Conservation (phyloP, 1,139 yeast genomes). For the Magnusiomyces sp. region DNA sequence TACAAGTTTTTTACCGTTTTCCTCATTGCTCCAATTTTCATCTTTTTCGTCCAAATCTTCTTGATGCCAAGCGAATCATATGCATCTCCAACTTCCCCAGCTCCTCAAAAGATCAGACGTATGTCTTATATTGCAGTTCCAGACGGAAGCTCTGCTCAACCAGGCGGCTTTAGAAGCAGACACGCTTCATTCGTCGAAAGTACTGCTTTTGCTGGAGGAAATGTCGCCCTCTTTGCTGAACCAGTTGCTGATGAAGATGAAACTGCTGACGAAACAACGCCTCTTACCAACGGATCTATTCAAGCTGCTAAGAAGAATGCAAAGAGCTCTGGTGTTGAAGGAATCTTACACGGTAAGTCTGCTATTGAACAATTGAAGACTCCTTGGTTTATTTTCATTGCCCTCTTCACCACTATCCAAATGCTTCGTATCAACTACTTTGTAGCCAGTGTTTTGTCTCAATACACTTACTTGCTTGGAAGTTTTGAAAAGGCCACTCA, state of each 20-base stretch:
- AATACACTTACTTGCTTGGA: conserved; percentile 60
- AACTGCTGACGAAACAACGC: background rate
- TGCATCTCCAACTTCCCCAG: conserved; percentile 31
- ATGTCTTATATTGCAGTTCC: conserved; percentile 4
- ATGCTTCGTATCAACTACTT: conserved; percentile 88
- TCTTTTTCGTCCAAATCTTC: conserved; percentile 58
- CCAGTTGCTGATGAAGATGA: conserved; percentile 3
- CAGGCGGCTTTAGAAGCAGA: conserved; percentile 1
- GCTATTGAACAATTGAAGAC: conserved; percentile 58
- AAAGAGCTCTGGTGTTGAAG: conserved; percentile 57
- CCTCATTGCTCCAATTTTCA: conserved; percentile 64
- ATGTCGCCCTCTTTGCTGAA: conserved; percentile 2
- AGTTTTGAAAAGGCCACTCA: conserved; percentile 44
- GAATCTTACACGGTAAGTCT: conserved; percentile 64
- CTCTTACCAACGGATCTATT: too few relatives aligned
- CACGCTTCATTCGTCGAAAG: conserved; percentile 3
- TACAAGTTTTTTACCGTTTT: conserved; percentile 56
- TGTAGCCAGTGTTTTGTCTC: conserved; percentile 79
- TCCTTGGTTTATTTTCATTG: conserved; percentile 74
- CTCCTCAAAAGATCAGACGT: conserved; percentile 3
- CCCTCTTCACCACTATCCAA: conserved; percentile 70
- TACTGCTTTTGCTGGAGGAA: background rate
- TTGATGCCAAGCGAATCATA: conserved; percentile 76
- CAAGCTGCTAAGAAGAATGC: too few relatives aligned
- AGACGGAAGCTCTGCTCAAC: background rate